Base-by-base conservation (phyloP, 768 basidiomycete species). In the Mycena indigotica region DNA sequence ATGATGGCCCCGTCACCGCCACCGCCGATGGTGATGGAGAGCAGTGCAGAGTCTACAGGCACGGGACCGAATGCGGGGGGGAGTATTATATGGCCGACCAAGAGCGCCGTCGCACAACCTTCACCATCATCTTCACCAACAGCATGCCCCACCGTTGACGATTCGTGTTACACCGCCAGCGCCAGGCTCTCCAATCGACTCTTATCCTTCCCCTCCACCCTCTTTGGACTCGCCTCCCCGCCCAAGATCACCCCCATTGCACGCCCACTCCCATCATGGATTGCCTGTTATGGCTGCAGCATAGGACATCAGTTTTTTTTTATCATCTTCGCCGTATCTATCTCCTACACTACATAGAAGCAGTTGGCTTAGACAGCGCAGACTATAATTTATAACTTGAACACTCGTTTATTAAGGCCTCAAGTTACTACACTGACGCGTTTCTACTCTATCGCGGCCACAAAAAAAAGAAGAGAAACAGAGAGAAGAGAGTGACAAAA, bases 161-260 rank as follows among this genome's bases (percentile, higher is more conserved):
- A 35, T 52, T 28, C 46, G 25, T 21, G 46, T 48, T 6, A 28
- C 21, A 19, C 41, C 41, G 46, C 8, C 41, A 8, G 41, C 41
- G n/a, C 46, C 46, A 13, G 38, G 38, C 19, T 66, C 66, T 38
- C 67, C 75, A 4, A 61, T 52, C 26, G 71, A 74, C 35, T 71
- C 79, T 29, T 81, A 81, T 59, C 80, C 80, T 12, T 79, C 80
- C 0, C 80, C 80, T 1, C 80, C 79, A 41, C 70, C 74, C 19
- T 81, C 79, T 19, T 55, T 76, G 38, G 79, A 79, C 65, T 80
- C 78, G 16, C 72, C 72, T 10, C 69, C 70, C n/a, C 60, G 53
- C 32, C 48, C 58, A 40, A 56, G 58, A 10, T 55, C 66, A 15
- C 62, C 65, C 24, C 53, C 72, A 29, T 62, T 53, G 26, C 63